Conservation (phyloP, 2,329 filamentous ascomycete genomes). For the Albifimbria verrucaria region DNA sequence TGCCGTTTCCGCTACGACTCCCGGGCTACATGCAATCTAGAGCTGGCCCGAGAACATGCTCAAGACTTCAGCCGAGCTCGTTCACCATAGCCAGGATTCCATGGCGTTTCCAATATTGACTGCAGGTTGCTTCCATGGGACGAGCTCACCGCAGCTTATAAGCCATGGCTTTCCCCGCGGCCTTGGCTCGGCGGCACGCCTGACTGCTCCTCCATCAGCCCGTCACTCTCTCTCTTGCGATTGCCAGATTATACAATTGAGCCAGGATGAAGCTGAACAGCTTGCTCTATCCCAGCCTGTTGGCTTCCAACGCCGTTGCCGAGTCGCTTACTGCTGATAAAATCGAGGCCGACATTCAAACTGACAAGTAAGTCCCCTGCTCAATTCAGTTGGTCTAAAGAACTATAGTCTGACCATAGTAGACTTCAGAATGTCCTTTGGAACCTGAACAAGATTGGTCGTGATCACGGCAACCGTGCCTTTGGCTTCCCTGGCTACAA, state of each 20-base stretch:
- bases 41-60: neutral
- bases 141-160: neutral
- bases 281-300: slow-evolving; percentile 10
- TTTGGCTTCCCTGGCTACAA: slow-evolving; percentile 3
- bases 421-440: slow-evolving; percentile 53
- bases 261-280: slow-evolving; percentile 14
- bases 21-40: neutral
- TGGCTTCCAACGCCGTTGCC: slow-evolving; percentile 15
- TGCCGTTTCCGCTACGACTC: neutral
- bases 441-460: slow-evolving; percentile 51
- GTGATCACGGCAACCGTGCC: slow-evolving; percentile 56
- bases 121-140: neutral
- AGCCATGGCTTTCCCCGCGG: neutral
- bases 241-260: neutral
- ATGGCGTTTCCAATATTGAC: neutral
- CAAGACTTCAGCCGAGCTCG: neutral
- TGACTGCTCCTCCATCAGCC: neutral
- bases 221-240: neutral
- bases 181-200: neutral
- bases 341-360: slow-evolving; percentile 35
- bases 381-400: too few species aligned
- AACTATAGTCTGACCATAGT: too few species aligned
- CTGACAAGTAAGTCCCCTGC: slow-evolving; percentile 32
- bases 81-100: neutral
- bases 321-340: slow-evolving; percentile 34